Evolutionary conservation across 2,329 filamentous ascomycete genomes (phyloP), one percentile per base, ranked within the genome.

Genomic region (Aspergillus sp.): DNA sequence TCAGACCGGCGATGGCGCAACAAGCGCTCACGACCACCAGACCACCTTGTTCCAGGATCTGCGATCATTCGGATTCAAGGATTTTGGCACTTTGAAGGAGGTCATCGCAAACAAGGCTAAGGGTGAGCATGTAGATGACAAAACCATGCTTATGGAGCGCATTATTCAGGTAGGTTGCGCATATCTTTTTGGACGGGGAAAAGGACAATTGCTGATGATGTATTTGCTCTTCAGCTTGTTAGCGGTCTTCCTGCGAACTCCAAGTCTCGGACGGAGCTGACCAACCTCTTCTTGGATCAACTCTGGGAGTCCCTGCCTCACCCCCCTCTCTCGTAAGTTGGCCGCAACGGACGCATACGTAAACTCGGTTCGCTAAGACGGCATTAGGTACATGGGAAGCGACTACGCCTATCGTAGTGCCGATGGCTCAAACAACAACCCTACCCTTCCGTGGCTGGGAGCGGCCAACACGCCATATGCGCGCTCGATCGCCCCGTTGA

Each of bases 131-230:
- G 71, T 83, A 4, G 85, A 93, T 61, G 89, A 93, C 73, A 88
- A 87, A 72, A 88, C 85, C 1, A 88, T 89, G 78, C 75, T 90
- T 42, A 89, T 90, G 83, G 88, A 90, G 68, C 78, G 82, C 7
- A 79, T 87, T 4, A 89, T 90, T 54, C 82, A 79, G 61, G 75
- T 76, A 67, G 57, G 14, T 10, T 41, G 17, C 19, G n/a, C 10
- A 45, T 6, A 4, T 22, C 40, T 10, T n/a, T 35, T n/a, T 3
- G 35, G 11, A 35, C 13, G 13, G 2, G 2, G 20, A 24, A 19
- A 17, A 20, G n/a, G 22, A 4, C 13, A 33, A 14, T 13, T 22
- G 30, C 33, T 40, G 13, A 36, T 8, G 10, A 16, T 35, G 13
- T n/a, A 30, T 38, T 13, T 13, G n/a, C 22, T 20, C 26, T 46